Base-by-base conservation (phyloP, 805 yeast genomes). In the Wickerhamomyces pijperi region DNA sequence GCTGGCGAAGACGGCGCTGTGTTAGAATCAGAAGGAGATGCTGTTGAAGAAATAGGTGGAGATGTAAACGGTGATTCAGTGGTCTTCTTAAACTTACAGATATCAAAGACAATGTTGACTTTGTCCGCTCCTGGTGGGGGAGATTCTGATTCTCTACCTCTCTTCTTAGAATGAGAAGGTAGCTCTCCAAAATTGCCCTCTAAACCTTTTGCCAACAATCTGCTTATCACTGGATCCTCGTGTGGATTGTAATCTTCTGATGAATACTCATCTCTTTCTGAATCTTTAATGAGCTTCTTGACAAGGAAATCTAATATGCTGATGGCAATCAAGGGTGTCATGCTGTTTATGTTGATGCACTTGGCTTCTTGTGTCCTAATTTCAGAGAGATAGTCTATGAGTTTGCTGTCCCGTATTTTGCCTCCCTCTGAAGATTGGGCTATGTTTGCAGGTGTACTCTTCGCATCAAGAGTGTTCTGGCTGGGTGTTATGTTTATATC, bases 151-250 rank as follows among this genome's bases (percentile, higher is more conserved):
- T 36, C 28, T n/a, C 35, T 28, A 11, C 35, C 19, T 32, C 45
- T 36, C 36, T 49, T 47, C 36, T 41, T 46, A 19, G 53, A 51
- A 3, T 48, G 44, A 7, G 48, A 21, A 8, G 50, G 50, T 0
- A 42, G 35, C 7, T 42, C 38, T 17, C 34, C 38, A 33, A 39
- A 42, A 16, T 39, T 38, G 3, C 36, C 44, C 3, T 36, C 36
- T 4, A 34, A 28, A 16, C 33, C 41, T 9, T 25, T 20, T 3
- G 25, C 25, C 6, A 40, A 39, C 12, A 39, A 37, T 12, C 38
- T 42, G 2, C 6, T 14, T 9, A 42, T 36, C 14, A 25, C 36
- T 15, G 28, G 14, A 20, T 38, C 31, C 21, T 36, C 45, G 1
- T 19, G 28, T 3, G 8, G 9, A 5, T 23, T 36, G 16, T 18